Conservation (phyloP, 73 alveolate species). For the Tetrahymena malaccensis region DNA sequence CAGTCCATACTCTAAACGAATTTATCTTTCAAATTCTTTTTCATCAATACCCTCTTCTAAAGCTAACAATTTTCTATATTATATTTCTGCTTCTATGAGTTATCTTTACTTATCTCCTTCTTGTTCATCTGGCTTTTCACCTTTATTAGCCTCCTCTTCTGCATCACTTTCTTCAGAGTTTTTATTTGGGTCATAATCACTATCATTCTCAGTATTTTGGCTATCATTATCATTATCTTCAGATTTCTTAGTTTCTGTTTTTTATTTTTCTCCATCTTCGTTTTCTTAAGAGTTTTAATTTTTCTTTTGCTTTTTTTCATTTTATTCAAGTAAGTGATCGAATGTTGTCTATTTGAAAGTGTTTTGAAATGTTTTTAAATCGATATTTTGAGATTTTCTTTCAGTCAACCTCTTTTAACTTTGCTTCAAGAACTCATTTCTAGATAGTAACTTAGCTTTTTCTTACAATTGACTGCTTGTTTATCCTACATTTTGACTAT, state of each 20-base stretch:
- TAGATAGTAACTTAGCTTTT: not conserved
- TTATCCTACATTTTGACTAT: not conserved
- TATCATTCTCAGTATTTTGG: not conserved
- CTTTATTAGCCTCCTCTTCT: not conserved
- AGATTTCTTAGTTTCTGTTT: not conserved
- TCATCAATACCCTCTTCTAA: not conserved
- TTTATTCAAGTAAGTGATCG: not conserved
- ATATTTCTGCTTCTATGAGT: not conserved
- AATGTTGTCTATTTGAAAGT: not conserved
- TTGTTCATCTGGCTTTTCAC: not conserved
- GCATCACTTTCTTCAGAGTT: not conserved
- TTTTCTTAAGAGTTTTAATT: not conserved
- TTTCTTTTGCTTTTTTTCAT: not conserved
- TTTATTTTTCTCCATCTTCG: not conserved
- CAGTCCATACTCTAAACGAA: not conserved
- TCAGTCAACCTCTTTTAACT: not conserved
- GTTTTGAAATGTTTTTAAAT: not conserved
- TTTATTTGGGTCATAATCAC: not conserved
- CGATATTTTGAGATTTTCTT: not conserved
- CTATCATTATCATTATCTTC: not conserved
- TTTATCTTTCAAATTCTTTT: not conserved
- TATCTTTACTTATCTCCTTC: not conserved
- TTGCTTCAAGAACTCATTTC: not conserved
- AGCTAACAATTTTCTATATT: not conserved
- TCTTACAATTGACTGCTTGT: not conserved